A percentile compares a stretch with the other conserved stretches of the same genome.
Evolutionary conservation across 2,329 filamentous ascomycete species (phyloP).

Genomic region (Cladobotryum protrusum): DNA sequence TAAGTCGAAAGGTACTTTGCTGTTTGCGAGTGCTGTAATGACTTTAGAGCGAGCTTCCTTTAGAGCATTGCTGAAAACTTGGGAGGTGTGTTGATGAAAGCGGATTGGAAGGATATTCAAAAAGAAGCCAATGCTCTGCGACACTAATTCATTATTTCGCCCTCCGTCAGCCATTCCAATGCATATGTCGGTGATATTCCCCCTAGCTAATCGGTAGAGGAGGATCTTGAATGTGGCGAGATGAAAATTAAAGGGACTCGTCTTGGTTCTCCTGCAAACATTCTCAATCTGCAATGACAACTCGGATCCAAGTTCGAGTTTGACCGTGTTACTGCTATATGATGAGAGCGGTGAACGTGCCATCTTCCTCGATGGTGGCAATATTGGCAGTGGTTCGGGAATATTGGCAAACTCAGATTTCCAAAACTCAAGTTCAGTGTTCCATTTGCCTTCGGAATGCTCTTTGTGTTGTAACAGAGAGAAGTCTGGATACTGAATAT

Average conservation of each 20-base stretch:
- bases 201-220: background rate
- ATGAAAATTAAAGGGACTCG: slow-evolving; percentile 16
- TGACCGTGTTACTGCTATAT: background rate
- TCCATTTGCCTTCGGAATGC: background rate
- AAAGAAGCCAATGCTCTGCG: slow-evolving; percentile 37
- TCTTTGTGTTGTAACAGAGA: background rate
- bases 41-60: slow-evolving; percentile 16
- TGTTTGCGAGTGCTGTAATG: slow-evolving; percentile 35
- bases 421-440: background rate
- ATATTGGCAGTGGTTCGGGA: slow-evolving; percentile 14
- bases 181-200: background rate
- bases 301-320: background rate
- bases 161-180: slow-evolving; percentile 41
- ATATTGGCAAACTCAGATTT: slow-evolving; percentile 8
- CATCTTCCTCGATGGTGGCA: background rate
- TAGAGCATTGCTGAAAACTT: slow-evolving; percentile 16
- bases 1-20: slow-evolving; percentile 42
- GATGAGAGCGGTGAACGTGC: background rate
- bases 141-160: slow-evolving; percentile 27
- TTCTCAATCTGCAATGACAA: background rate
- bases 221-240: background rate
- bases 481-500: slow-evolving; percentile 5
- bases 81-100: slow-evolving; percentile 21
- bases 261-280: background rate
- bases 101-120: slow-evolving; percentile 44